Evolutionary conservation across 1,284 basidiomycete genomes (phyloP), one percentile per base, ranked within the genome.

Genomic region (Coniferiporia weirii): DNA sequence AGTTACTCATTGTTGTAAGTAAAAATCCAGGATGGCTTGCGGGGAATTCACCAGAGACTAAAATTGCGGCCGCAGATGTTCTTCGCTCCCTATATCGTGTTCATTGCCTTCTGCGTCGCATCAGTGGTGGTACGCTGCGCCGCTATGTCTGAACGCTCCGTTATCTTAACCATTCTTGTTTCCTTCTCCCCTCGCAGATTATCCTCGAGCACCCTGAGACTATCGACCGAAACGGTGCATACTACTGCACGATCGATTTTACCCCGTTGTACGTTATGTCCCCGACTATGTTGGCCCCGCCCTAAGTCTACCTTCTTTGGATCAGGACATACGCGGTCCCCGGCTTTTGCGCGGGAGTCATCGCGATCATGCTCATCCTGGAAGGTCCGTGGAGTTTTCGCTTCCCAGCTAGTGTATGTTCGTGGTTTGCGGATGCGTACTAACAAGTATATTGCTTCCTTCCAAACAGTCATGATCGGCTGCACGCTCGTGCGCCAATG

Each of bases 301-400:
- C 15, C 22, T 27, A 36, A 20, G n/a, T 4, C 10, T 32, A 17
- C 6, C 27, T 36, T 12, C 19, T 12, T 2, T 32, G 22, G 9
- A 13, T 32, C 36, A 57, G 54, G 34, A 50, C 48, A 10, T 52
- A 34, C 43, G 48, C 60, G 2, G 54, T 57, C 19, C 60, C 60
- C 5, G 60, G 49, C n/a, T 61, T 51, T 44, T 51, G 55, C 38
- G 60, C 60, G 7, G 50, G 45, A n/a, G 32, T 61, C 36, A 61
- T 61, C 22, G 50, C 46, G 13, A 48, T 61, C 44, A 61, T 61
- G 60, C 45, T 61, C 20, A 32, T 53, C 17, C 51, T 61, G n/a
- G 60, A 61, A 53, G 22, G 60, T 61, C 22, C 4, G 27, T 27
- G 27, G 27, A 27, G 54, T 20, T 51, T 49, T 22, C 44, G 43